Base-by-base conservation (phyloP, 495 filamentous ascomycete genomes). In the Thozetella sp. region DNA sequence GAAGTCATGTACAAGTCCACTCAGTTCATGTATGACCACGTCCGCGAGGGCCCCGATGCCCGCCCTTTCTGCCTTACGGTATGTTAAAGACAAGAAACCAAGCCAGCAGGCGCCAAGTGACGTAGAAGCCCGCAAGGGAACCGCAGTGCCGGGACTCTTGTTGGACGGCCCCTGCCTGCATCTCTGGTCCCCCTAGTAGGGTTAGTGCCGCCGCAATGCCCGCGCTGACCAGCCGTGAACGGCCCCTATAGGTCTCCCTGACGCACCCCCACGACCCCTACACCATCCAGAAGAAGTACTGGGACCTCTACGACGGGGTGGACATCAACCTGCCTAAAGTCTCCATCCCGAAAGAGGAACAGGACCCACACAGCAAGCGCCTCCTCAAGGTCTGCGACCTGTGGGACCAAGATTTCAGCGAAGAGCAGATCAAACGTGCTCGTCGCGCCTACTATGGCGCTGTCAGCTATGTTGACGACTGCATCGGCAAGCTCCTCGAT, bases 251-350 rank as follows among this genome's bases (percentile, higher is more conserved):
- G 76, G 88, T 96, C 6, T 96, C 92, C 19, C 85, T 97, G 60
- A 97, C 92, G 11, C 92, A 97, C 71, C 92, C 92, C 17, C 92
- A 97, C 67, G 92, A 97, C 66, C 92, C 92, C 0, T 97, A 97
- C 69, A 91, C 90, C 58, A 97, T 97, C 72, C 88, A 91, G 59
- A 79, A 89, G 59, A 88, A 95, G 71, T 94, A 88, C 74, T 96
- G 92, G 92, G 90, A 97, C 63, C 71, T 87, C 58, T 97, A 97
- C 71, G 90, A 95, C 68, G 86, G 81, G 56, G 90, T 93, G n/a
- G 91, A 95, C 17, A 95, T 96, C 60, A 83, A 86, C 1, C 69
- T 95, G 48, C 92, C 92, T 45, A 87, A 90, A 64, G 86, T 92
- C 50, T 71, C 68, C 11, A 90, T 96, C 53, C 83, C 88, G 0